Percentiles rank a stretch among this genome's conserved stretches.
Evolutionary conservation across 1,284 basidiomycete genomes (phyloP).

Genomic region (Xanthoconium separans): DNA sequence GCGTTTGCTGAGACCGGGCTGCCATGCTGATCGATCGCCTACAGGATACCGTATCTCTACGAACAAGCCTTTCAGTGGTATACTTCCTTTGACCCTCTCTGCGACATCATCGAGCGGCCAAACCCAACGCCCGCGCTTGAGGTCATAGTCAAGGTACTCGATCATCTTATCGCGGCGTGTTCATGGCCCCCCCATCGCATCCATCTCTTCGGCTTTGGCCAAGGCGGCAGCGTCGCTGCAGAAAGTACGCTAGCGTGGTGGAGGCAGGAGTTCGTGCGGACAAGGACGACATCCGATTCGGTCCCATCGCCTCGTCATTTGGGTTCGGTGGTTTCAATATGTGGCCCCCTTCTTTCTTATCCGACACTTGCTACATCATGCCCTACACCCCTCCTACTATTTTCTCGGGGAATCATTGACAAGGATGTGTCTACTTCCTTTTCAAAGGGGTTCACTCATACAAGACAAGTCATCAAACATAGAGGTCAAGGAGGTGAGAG

Average conservation of each 20-base stretch:
- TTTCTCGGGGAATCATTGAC: constrained; percentile 53
- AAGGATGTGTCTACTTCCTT: constrained; percentile 47
- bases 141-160: constrained; percentile 52
- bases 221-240: constrained; percentile 80
- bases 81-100: constrained; percentile 76
- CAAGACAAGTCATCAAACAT: constrained; percentile 42
- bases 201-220: constrained; percentile 88
- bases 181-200: constrained; percentile 69
- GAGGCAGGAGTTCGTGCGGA: constrained; percentile 24
- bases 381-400: constrained; percentile 64
- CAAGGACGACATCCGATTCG: constrained; percentile 1
- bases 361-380: constrained; percentile 55
- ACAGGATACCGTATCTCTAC: constrained; percentile 79
- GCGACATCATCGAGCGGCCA: constrained; percentile 67
- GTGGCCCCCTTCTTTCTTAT: constrained; percentile 73
- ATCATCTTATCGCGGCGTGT: constrained; percentile 58
- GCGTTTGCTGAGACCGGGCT: constrained; percentile 5
- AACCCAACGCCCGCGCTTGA: constrained; percentile 70
- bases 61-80: constrained; percentile 88
- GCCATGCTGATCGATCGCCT: constrained; percentile 9
- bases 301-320: constrained; percentile 34
- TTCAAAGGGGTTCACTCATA: constrained; percentile 55
- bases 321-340: constrained; percentile 69
- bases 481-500: constrained; percentile 34
- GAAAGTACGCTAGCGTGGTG: constrained; percentile 58